phyloP scores from a whole-genome alignment of 2,329 filamentous ascomycete species.

The Falciphora oryzae region DNA sequence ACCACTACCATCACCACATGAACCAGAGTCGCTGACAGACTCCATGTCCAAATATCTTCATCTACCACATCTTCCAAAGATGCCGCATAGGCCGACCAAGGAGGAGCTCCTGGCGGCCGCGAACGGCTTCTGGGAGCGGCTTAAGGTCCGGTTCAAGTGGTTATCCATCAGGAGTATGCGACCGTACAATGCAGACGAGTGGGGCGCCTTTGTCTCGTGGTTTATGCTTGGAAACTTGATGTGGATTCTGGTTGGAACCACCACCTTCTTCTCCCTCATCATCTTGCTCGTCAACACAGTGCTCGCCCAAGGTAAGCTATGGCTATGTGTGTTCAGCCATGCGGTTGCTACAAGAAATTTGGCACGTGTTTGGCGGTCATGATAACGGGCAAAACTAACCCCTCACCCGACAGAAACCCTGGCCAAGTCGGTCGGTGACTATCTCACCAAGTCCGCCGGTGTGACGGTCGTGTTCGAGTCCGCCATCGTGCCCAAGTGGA shows the following conservation, averaged over 20 bases:
- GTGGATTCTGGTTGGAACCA: constrained; percentile 95
- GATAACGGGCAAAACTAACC: not conserved
- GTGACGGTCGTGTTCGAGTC: constrained; percentile 95
- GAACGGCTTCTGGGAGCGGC: constrained; percentile 84
- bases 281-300: constrained; percentile 94
- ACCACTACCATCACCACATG: not conserved
- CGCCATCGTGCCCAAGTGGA: constrained; percentile 95
- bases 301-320: constrained; percentile 72
- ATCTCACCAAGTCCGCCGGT: constrained; percentile 88
- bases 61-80: constrained; percentile 52
- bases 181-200: constrained; percentile 94
- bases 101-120: constrained; percentile 89
- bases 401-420: constrained; percentile 62
- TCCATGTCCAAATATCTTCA: constrained; percentile 56
- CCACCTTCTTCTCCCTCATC: constrained; percentile 88
- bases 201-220: constrained; percentile 93
- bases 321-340: too few relatives aligned
- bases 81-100: constrained; percentile 85
- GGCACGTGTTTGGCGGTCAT: not conserved
- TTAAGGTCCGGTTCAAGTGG: constrained; percentile 96
- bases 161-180: constrained; percentile 88
- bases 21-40: constrained; percentile 37
- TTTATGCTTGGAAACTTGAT: constrained; percentile 87
- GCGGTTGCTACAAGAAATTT: not conserved
- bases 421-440: constrained; percentile 89